These are phyloP conservation scores for Brassica hybrid DNA, from an alignment of 441 rosid species.

Conservation along the genomic window DNA sequence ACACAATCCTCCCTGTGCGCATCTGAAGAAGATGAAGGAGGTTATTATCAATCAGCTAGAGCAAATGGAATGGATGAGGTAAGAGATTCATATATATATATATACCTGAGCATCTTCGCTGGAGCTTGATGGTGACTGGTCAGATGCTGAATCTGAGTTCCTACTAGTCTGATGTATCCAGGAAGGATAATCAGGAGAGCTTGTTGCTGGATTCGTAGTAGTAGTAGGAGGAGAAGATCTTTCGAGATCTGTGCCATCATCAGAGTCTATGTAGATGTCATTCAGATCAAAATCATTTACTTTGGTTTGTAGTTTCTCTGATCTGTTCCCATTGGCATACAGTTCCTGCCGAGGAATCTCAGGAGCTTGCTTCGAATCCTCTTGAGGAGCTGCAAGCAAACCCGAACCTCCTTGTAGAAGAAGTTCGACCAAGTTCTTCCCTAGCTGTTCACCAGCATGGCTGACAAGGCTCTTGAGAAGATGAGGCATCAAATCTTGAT, in stretches of 20 bases:
- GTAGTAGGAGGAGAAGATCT: slow-evolving; percentile 62
- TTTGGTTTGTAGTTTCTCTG: slow-evolving; percentile 58
- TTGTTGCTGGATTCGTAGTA: slow-evolving; percentile 63
- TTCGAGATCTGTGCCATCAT: slow-evolving; percentile 77
- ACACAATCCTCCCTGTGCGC: slow-evolving; percentile 86
- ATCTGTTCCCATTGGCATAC: slow-evolving; percentile 42
- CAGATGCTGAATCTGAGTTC: slow-evolving; percentile 95
- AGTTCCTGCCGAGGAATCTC: slow-evolving; percentile 52
- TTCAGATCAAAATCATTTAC: slow-evolving; percentile 91
- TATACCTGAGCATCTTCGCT: slow-evolving; percentile 86
- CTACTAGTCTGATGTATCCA: slow-evolving; percentile 92
- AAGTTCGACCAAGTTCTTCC: slow-evolving; percentile 60
- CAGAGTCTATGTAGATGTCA: slow-evolving; percentile 78
- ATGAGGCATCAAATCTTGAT: slow-evolving; percentile 72
- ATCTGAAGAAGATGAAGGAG: slow-evolving; percentile 71
- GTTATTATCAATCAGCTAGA: no score
- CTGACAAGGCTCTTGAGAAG: slow-evolving; percentile 78
- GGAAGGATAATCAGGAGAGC: slow-evolving; percentile 80
- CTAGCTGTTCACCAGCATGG: slow-evolving; percentile 59
- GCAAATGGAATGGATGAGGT: background rate
- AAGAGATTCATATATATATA: slow-evolving; percentile 17
- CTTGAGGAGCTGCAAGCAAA: slow-evolving; percentile 46
- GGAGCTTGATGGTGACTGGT: slow-evolving; percentile 93
- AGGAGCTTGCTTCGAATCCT: slow-evolving; percentile 52
- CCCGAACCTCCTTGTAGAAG: slow-evolving; percentile 60